A percentile compares a stretch with the other conserved stretches of the same genome.
Evolutionary conservation across 1,139 yeast species (phyloP).

Genomic region (Protomyces macrosporus): DNA sequence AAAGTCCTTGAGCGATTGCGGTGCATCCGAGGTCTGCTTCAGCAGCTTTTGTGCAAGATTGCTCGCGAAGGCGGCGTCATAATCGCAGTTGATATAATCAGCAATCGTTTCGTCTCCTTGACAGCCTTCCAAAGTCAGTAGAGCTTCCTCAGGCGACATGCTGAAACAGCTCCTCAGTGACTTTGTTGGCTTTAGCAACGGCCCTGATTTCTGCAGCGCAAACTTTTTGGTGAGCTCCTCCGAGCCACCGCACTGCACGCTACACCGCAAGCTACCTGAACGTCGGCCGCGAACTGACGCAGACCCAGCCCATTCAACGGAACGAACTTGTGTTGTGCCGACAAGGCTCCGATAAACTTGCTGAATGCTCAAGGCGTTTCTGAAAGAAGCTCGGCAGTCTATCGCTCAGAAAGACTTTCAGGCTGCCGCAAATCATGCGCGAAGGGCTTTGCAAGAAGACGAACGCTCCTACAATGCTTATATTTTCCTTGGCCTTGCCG

Average conservation of each 20-base stretch:
- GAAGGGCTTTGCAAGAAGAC: constrained; percentile 52
- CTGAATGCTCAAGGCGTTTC: constrained; percentile 5
- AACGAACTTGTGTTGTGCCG: too few species aligned
- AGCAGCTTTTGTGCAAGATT: constrained; percentile 1
- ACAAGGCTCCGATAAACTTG: not conserved
- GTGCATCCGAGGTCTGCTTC: not conserved
- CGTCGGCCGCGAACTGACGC: too few species aligned
- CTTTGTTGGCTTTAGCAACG: too few species aligned
- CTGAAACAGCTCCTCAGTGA: not conserved
- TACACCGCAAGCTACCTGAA: too few species aligned
- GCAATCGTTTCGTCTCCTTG: not conserved
- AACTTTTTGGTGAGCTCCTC: too few species aligned
- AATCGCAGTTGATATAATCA: constrained; percentile 2
- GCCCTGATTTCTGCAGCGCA: too few species aligned
- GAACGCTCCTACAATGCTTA: constrained; percentile 58
- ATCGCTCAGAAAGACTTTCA: constrained; percentile 10
- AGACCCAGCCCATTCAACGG: too few species aligned
- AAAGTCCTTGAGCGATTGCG: not conserved
- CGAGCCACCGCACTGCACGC: too few species aligned
- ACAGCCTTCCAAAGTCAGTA: not conserved
- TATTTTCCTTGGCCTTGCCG: constrained; percentile 53
- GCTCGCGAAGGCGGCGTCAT: not conserved
- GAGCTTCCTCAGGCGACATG: not conserved
- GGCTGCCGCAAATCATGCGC: constrained; percentile 29
- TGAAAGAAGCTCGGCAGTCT: constrained; percentile 19